Percentiles rank a stretch among this genome's conserved stretches.
These are phyloP conservation scores for Annona squamosa DNA, from an alignment of 164 flowering plant genomes.

Conservation along the genomic window DNA sequence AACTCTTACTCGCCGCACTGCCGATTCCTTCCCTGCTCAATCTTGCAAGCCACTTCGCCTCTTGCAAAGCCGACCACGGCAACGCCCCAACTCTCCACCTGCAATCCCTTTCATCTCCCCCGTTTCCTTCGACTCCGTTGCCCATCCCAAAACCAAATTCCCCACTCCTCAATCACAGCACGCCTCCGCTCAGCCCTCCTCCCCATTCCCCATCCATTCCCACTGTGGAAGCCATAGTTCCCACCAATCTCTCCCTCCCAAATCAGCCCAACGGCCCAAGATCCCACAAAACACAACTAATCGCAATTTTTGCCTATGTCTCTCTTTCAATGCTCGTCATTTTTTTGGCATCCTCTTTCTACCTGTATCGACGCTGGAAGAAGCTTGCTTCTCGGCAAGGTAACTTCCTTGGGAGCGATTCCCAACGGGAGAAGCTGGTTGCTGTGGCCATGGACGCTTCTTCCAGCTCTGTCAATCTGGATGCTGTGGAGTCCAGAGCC, in stretches of 20 bases:
- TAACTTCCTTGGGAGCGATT: slow-evolving; percentile 51
- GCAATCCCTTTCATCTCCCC: slow-evolving; percentile 54
- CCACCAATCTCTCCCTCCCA: slow-evolving; percentile 27
- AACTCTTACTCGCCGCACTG: not conserved
- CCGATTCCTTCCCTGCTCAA: not conserved
- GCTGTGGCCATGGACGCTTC: slow-evolving; percentile 21
- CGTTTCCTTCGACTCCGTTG: slow-evolving; percentile 42
- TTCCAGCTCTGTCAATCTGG: slow-evolving; percentile 61
- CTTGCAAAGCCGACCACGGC: not conserved
- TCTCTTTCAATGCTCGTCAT: slow-evolving; percentile 70
- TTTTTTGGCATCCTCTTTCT: slow-evolving; percentile 71
- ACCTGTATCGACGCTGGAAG: slow-evolving; percentile 44
- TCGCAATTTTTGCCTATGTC: slow-evolving; percentile 67
- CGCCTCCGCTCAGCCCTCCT: slow-evolving; percentile 26
- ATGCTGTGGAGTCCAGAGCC: slow-evolving; percentile 65
- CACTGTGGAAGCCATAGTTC: slow-evolving; percentile 10
- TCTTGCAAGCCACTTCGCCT: not conserved
- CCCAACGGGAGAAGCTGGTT: slow-evolving; percentile 26
- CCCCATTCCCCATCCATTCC: slow-evolving; percentile 39
- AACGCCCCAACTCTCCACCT: slow-evolving; percentile 57
- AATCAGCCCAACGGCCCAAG: slow-evolving; percentile 44
- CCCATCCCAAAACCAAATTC: slow-evolving; percentile 30
- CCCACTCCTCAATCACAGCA: slow-evolving; percentile 64
- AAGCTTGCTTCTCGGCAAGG: slow-evolving; percentile 38
- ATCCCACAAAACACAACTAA: slow-evolving; percentile 43